phyloP scores from a whole-genome alignment of 176 grass and related monocot genomes.

The Triticum turgidum region DNA sequence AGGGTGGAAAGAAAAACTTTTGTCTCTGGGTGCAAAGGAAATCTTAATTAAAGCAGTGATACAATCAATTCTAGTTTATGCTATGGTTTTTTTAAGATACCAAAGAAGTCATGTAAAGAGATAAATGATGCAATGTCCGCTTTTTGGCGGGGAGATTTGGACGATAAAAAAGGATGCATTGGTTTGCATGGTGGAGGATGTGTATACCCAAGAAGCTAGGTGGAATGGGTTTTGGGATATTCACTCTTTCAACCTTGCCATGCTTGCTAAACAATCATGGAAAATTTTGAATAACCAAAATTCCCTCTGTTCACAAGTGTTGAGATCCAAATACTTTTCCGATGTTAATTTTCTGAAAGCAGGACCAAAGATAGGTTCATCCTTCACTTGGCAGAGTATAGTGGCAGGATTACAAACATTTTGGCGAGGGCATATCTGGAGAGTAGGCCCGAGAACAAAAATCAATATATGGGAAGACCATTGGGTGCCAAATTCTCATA shows the following conservation, averaged over 20 bases:
- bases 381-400: not conserved
- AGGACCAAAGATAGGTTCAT: not conserved
- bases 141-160: not conserved
- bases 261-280: not conserved
- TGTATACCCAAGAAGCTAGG: not conserved
- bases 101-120: not conserved
- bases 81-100: not conserved
- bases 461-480: not conserved
- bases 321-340: not conserved
- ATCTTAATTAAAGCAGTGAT: not conserved
- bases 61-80: not conserved
- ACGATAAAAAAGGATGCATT: not conserved
- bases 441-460: not conserved
- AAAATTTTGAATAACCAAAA: no score
- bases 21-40: not conserved
- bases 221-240: not conserved
- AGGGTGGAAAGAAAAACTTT: not conserved
- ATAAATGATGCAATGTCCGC: not conserved
- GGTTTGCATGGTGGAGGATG: not conserved
- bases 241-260: not conserved
- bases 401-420: not conserved
- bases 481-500: not conserved
- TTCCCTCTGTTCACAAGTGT: not conserved
- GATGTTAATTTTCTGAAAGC: not conserved
- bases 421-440: not conserved